Base-by-base conservation (phyloP, 768 basidiomycete genomes). In the Suillus luteus region DNA sequence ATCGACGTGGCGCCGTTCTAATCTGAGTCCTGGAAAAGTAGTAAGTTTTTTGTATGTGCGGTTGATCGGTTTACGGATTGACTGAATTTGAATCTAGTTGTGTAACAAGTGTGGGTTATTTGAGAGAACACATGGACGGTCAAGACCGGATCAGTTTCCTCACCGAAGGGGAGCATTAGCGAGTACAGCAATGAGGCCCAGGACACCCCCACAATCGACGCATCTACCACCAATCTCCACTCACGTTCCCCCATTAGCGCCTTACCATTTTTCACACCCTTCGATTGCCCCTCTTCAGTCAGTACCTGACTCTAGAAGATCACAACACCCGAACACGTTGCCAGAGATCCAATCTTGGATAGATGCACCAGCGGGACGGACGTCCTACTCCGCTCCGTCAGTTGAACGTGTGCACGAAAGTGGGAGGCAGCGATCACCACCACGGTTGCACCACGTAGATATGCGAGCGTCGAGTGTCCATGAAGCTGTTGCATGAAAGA, bases 21-120 rank as follows among this genome's bases (percentile, higher is more conserved):
- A 90, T 70, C 82, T 93, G 64, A 87, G 85, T 64, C 91, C 90
- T 1, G 91, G 91, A 33, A 93, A 93, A 84, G 91, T 93, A 68
- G 83, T 83, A 66, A 63, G 83, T 69, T 7, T 7, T 41, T 17
- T 35, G 35, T 63, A 5, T 49, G 2, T 44, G 27, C 31, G 2
- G 14, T 33, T 63, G 24, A 27, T 37, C 61, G 58, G 22, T 27
- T 27, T 27, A n/a, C n/a, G n/a, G n/a, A n/a, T 44, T 48, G 54
- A 65, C 63, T 52, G 41, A 12, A 22, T 33, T 67, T 60, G 38
- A 66, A 58, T 10, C 52, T n/a, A 27, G 82, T 75, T 83, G 41
- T 79, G 77, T 70, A 78, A 80, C 80, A 92, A 92, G 72, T 92
- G 91, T 68, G 91, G 91, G 17, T 76, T 92, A 5, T 92, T 92